A percentile compares a stretch with the other conserved stretches of the same genome.
Conservation (phyloP, 768 basidiomycete species). For the Tricholoma matsutake region DNA sequence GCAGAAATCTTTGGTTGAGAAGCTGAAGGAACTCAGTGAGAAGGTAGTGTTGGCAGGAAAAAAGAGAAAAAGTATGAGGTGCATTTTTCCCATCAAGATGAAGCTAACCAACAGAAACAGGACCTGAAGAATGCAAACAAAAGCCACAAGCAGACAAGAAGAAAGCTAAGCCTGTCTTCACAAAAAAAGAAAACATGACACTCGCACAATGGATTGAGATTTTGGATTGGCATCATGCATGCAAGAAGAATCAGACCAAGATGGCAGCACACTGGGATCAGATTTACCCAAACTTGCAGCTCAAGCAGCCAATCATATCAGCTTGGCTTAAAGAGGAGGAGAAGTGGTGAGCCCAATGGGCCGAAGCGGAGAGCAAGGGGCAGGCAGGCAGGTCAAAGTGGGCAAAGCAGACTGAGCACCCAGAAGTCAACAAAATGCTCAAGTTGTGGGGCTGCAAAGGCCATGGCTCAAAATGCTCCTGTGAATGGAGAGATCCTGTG, state of each 20-base stretch:
- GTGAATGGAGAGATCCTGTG: too few relatives aligned
- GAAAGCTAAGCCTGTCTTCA: conserved; percentile 11
- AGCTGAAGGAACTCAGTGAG: background rate
- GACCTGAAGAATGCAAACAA: background rate
- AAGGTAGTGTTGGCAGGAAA: background rate
- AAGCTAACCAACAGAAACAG: background rate
- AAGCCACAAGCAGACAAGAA: conserved; percentile 1
- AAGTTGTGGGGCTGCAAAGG: too few relatives aligned
- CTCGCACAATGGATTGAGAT: too few relatives aligned
- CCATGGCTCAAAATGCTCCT: too few relatives aligned
- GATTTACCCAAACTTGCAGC: background rate
- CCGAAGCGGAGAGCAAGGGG: conserved; percentile 22
- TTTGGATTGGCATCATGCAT: conserved; percentile 33
- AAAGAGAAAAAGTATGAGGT: background rate
- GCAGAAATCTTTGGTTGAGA: background rate
- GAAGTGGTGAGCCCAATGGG: conserved; percentile 20
- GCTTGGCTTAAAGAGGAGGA: conserved; percentile 20
- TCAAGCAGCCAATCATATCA: too few relatives aligned
- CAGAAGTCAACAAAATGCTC: too few relatives aligned
- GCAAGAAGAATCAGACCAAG: conserved; percentile 28
- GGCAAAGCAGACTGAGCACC: conserved; percentile 22
- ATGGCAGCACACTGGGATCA: conserved; percentile 29
- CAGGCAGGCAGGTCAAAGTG: conserved; percentile 20
- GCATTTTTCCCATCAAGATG: background rate
- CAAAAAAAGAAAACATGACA: conserved; percentile 16